phyloP scores from a whole-genome alignment of 2,329 filamentous ascomycete species.

The Fusarium temperatum region DNA sequence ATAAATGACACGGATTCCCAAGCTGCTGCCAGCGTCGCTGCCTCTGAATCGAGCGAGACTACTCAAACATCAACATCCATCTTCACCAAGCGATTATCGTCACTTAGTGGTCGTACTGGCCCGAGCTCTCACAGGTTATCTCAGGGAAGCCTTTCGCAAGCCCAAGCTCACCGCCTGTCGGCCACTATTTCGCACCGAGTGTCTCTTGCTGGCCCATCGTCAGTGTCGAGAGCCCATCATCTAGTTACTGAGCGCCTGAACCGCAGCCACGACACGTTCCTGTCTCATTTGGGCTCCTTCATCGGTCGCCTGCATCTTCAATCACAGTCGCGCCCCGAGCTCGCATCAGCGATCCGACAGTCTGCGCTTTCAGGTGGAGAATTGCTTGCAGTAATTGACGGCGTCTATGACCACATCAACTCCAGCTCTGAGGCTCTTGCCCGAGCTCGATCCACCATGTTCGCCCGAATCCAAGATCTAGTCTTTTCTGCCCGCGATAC shows the following conservation, averaged over 20 bases:
- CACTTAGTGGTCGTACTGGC: constrained; percentile 49
- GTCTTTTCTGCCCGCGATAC: constrained; percentile 84
- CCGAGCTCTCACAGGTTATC: constrained; percentile 48
- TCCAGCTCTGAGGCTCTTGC: constrained; percentile 73
- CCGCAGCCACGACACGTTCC: constrained; percentile 83
- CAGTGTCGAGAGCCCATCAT: constrained; percentile 70
- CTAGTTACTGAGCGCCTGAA: constrained; percentile 86
- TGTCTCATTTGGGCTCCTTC: constrained; percentile 91
- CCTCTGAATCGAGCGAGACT: constrained; percentile 49
- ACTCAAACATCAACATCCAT: constrained; percentile 48
- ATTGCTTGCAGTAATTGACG: constrained; percentile 81
- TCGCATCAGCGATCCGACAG: constrained; percentile 83
- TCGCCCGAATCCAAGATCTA: constrained; percentile 80
- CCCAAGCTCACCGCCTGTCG: constrained; percentile 58
- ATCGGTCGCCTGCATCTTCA: constrained; percentile 90
- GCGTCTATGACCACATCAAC: constrained; percentile 80
- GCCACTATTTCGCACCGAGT: constrained; percentile 75
- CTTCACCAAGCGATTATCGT: constrained; percentile 59
- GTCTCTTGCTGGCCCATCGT: constrained; percentile 76
- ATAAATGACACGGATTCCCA: constrained; percentile 56
- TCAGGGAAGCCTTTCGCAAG: constrained; percentile 49
- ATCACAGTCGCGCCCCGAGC: constrained; percentile 86
- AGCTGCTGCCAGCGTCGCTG: constrained; percentile 46
- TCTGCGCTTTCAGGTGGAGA: constrained; percentile 83
- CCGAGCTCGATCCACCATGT: constrained; percentile 78